These are phyloP conservation scores for Austroboletus festivus DNA, from an alignment of 768 basidiomycete species.

Conservation along the genomic window DNA sequence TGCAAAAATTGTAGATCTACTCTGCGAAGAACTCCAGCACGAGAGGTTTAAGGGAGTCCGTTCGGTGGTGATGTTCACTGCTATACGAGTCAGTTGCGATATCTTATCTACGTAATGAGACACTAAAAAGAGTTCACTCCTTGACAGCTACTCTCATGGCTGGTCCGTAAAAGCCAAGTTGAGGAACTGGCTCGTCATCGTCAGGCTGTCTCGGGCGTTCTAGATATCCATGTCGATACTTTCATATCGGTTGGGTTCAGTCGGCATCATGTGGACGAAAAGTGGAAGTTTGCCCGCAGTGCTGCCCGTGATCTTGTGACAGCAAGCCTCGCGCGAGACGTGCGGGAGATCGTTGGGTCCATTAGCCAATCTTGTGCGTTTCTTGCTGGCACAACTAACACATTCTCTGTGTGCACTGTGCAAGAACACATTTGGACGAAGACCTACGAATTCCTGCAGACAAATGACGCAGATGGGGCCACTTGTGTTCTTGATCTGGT, in stretches of 20 bases:
- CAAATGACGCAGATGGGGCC: slow-evolving; percentile 56
- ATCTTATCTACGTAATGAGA: background rate
- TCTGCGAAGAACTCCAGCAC: slow-evolving; percentile 82
- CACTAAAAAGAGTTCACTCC: slow-evolving; percentile 9
- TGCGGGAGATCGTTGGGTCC: slow-evolving; percentile 29
- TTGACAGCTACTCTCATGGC: slow-evolving; percentile 32
- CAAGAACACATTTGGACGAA: slow-evolving; percentile 66
- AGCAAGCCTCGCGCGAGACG: slow-evolving; percentile 32
- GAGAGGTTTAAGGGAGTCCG: slow-evolving; percentile 60
- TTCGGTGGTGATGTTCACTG: slow-evolving; percentile 57
- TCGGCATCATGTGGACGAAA: slow-evolving; percentile 33
- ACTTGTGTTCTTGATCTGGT: slow-evolving; percentile 56
- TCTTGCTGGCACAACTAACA: slow-evolving; percentile 29
- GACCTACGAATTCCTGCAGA: slow-evolving; percentile 56
- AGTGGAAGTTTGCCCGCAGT: slow-evolving; percentile 42
- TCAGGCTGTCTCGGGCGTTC: slow-evolving; percentile 32
- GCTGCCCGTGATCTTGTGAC: slow-evolving; percentile 42
- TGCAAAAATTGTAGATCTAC: slow-evolving; percentile 66
- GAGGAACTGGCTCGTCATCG: slow-evolving; percentile 27
- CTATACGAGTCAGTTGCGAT: slow-evolving; percentile 54
- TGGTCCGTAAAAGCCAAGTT: slow-evolving; percentile 32
- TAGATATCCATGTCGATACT: slow-evolving; percentile 51
- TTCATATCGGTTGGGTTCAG: slow-evolving; percentile 48
- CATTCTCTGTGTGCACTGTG: slow-evolving; percentile 39
- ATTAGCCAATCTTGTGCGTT: slow-evolving; percentile 34